Percentiles rank a stretch among this genome's conserved stretches.
Evolutionary conservation across 805 yeast species (phyloP).

Genomic region (Yamadazyma ubonensis): DNA sequence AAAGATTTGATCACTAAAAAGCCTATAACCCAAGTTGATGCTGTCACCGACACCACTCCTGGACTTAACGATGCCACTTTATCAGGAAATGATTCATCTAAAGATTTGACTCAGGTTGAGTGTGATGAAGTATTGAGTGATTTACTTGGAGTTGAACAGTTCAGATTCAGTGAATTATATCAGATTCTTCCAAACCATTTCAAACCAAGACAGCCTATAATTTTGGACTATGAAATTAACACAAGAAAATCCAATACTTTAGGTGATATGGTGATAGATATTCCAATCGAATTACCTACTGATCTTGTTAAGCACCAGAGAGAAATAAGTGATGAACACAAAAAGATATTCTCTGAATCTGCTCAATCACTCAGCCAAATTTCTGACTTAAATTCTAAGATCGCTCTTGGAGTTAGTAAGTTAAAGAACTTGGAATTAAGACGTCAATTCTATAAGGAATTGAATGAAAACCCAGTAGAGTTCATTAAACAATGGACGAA

Average conservation of each 20-base stretch:
- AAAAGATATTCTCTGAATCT: constrained; percentile 42
- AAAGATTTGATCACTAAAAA: constrained; percentile 51
- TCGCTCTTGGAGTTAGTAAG: constrained; percentile 51
- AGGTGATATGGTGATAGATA: constrained; percentile 78
- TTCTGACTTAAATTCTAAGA: constrained; percentile 41
- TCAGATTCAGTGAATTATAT: constrained; percentile 70
- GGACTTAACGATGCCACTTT: constrained; percentile 18
- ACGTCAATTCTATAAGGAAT: constrained; percentile 72
- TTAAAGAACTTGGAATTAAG: constrained; percentile 59
- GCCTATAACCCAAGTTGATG: constrained; percentile 35
- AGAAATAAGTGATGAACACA: constrained; percentile 36
- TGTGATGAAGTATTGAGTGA: constrained; percentile 46
- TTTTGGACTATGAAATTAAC: constrained; percentile 68
- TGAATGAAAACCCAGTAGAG: constrained; percentile 73
- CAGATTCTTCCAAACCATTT: constrained; percentile 67
- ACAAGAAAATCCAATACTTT: constrained; percentile 76
- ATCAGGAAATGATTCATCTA: constrained; percentile 21
- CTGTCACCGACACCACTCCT: constrained; percentile 30
- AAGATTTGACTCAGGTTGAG: constrained; percentile 34
- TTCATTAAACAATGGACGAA: constrained; percentile 73
- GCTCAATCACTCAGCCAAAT: constrained; percentile 44
- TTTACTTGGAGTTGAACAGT: constrained; percentile 49
- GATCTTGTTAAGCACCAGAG: constrained; percentile 36
- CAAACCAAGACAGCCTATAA: constrained; percentile 79
- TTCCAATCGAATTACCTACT: constrained; percentile 47